Conservation (phyloP, 2,329 filamentous ascomycete genomes). For the Verticillium nonalfalfae region DNA sequence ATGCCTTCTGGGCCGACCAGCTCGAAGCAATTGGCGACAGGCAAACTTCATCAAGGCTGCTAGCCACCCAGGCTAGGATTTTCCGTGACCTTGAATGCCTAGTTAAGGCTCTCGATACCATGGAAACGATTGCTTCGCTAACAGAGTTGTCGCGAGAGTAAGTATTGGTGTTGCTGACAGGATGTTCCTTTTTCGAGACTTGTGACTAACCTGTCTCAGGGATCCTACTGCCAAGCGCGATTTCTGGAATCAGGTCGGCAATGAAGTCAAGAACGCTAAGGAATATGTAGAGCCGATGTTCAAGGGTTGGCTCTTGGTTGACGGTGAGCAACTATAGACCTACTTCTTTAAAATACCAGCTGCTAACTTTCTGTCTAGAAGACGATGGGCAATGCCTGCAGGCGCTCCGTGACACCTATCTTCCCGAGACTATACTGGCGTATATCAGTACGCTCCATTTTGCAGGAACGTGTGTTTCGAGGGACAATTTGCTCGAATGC, state of each 20-base stretch:
- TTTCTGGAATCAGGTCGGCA: conserved; percentile 48
- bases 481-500: conserved; percentile 72
- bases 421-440: conserved; percentile 79
- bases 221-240: conserved; percentile 31
- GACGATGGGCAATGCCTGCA: conserved; percentile 41
- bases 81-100: conserved; percentile 66
- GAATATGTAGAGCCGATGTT: conserved; percentile 56
- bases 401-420: conserved; percentile 66
- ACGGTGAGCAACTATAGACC: conserved; percentile 36
- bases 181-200: neutral
- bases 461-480: conserved; percentile 65
- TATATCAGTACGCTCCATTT: conserved; percentile 79
- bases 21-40: conserved; percentile 26
- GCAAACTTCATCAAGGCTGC: conserved; percentile 30
- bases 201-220: conserved; percentile 22
- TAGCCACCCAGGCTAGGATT: conserved; percentile 50
- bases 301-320: conserved; percentile 54
- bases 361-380: neutral
- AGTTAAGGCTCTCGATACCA: conserved; percentile 56
- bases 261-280: conserved; percentile 47
- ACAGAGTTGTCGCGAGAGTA: conserved; percentile 48
- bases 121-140: conserved; percentile 59
- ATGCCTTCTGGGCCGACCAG: conserved; percentile 31
- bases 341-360: neutral
- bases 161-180: conserved; percentile 15